These are phyloP conservation scores for Colletotrichum liriopes DNA, from an alignment of 2,329 filamentous ascomycete genomes.

Conservation along the genomic window DNA sequence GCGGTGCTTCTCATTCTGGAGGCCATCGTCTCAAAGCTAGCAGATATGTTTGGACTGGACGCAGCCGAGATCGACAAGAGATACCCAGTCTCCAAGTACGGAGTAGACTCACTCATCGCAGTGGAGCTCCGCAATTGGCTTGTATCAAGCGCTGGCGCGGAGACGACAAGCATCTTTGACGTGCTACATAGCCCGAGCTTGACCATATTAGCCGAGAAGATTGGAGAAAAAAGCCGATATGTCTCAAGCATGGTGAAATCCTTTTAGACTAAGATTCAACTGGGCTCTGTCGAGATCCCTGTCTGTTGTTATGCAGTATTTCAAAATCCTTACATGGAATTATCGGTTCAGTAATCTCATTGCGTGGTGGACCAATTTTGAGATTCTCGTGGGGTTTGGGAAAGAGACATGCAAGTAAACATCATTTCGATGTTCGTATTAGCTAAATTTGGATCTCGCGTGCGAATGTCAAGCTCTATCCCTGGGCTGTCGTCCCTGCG, in stretches of 20 bases:
- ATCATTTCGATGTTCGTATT: no score
- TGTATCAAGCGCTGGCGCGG: conserved; percentile 31
- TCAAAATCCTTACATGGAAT: no score
- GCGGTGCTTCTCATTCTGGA: conserved; percentile 23
- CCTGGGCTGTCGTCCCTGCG: no score
- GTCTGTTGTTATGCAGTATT: no score
- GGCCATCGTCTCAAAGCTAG: conserved; percentile 46
- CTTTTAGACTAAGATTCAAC: not conserved
- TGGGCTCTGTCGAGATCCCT: no score
- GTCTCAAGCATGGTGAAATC: not conserved
- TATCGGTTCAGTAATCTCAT: no score
- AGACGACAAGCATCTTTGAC: conserved; percentile 38
- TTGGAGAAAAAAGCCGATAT: conserved; percentile 30
- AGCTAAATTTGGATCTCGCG: no score
- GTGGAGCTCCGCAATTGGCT: conserved; percentile 52
- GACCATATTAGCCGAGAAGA: conserved; percentile 23
- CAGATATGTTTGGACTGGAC: conserved; percentile 47
- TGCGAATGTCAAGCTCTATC: no score
- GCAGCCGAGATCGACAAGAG: conserved; percentile 47
- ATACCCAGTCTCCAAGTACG: conserved; percentile 46
- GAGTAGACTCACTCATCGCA: conserved; percentile 52
- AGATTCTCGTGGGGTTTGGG: no score
- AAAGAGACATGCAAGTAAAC: no score
- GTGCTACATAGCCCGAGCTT: conserved; percentile 34
- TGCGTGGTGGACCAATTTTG: no score